phyloP scores from a whole-genome alignment of 2,329 filamentous ascomycete species.

The Beauveria caledonica region DNA sequence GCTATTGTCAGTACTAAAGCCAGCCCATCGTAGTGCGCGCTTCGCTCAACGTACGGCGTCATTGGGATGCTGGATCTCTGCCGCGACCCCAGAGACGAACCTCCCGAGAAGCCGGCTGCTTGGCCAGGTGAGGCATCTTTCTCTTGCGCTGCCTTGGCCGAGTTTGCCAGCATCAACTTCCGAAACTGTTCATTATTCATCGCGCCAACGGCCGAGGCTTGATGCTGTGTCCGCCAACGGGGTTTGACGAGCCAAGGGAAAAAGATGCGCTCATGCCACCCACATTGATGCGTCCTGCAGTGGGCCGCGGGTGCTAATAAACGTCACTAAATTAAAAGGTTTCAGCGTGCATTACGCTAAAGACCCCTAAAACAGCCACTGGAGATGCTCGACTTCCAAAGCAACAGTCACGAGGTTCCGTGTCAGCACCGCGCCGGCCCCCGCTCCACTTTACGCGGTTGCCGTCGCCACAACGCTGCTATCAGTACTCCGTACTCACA shows the following conservation, averaged over 20 bases:
- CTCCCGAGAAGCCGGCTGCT: slow-evolving; percentile 18
- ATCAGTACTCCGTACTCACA: background rate
- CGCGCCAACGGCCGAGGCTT: slow-evolving; percentile 1
- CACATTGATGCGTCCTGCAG: background rate
- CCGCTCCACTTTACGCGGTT: slow-evolving; percentile 31
- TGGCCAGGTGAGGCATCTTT: slow-evolving; percentile 37
- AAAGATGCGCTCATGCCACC: background rate
- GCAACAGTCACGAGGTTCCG: slow-evolving; percentile 32
- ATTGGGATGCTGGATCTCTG: slow-evolving; percentile 79
- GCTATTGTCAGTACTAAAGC: background rate
- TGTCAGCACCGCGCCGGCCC: slow-evolving; percentile 23
- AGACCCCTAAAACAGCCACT: background rate
- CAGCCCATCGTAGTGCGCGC: background rate
- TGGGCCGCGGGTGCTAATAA: background rate
- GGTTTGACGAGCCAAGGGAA: background rate
- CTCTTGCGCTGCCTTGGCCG: slow-evolving; percentile 30
- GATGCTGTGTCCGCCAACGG: background rate
- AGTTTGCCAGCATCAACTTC: slow-evolving; percentile 55
- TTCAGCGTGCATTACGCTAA: background rate
- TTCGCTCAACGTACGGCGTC: slow-evolving; percentile 63
- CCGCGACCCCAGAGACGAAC: slow-evolving; percentile 59
- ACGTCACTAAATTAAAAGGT: background rate
- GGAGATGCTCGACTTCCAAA: background rate
- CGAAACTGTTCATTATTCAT: slow-evolving; percentile 99
- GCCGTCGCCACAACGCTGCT: slow-evolving; percentile 8